A percentile compares a stretch with the other conserved stretches of the same genome.
phyloP scores from a whole-genome alignment of 179 eudicot species.

The Spergularia azorica region DNA sequence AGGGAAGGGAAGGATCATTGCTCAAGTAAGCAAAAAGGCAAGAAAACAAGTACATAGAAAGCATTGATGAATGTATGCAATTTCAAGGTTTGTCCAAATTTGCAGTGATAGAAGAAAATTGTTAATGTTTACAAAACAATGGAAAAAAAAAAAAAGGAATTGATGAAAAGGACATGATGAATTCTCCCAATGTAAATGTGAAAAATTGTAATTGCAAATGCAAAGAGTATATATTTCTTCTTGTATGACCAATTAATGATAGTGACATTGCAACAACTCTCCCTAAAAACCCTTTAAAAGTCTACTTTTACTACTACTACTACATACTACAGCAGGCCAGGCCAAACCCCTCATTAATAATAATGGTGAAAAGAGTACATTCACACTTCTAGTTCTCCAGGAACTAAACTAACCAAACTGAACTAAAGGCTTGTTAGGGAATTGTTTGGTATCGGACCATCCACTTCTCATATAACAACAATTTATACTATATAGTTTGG shows the following conservation, averaged over 20 bases:
- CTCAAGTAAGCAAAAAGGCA: conserved; percentile 12
- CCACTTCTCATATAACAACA: not conserved
- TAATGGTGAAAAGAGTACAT: conserved; percentile 38
- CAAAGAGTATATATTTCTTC: not conserved
- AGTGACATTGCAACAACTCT: conserved; percentile 50
- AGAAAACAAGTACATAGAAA: conserved; percentile 27
- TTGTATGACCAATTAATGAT: conserved; percentile 37
- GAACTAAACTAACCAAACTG: conserved; percentile 38
- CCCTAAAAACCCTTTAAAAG: conserved; percentile 34
- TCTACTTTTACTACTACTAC: conserved; percentile 5
- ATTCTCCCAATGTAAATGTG: not conserved
- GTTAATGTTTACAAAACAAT: not conserved
- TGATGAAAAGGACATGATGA: conserved; percentile 25
- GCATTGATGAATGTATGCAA: conserved; percentile 37
- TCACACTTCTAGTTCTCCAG: conserved; percentile 35
- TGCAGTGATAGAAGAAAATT: conserved; percentile 14
- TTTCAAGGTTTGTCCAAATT: conserved; percentile 25
- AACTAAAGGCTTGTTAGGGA: conserved; percentile 20
- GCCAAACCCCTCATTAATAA: conserved; percentile 22
- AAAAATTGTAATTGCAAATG: not conserved
- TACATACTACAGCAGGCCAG: not conserved
- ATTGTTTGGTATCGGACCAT: conserved; percentile 7
- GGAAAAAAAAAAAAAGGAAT: conserved; percentile 1
- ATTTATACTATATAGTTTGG: not conserved
- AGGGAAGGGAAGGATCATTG: not conserved